Evolutionary conservation across 805 yeast genomes (phyloP), one percentile per base, ranked within the genome.

Genomic region (Lachancea quebecensis): DNA sequence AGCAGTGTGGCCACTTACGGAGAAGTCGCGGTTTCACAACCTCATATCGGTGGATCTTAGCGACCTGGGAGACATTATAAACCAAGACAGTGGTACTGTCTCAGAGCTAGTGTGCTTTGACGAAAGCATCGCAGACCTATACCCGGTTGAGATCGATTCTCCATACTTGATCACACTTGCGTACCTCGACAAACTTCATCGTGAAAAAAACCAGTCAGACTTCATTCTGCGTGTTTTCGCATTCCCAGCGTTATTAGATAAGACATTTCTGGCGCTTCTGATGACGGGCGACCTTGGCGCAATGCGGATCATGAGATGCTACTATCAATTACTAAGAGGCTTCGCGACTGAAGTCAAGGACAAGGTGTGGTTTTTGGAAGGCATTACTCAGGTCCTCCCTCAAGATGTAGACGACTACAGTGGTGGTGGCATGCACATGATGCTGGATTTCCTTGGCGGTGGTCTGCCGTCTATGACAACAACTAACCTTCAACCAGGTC

Each of bases 1-100:
- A 1, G 95, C 96, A 0, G 96, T 90, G n/a, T 88, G 96, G 89
- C 96, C 96, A 3, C 69, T 89, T 41, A 81, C 82, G 38, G 81
- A 79, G 38, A 71, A 74, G 11, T 82, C 88, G 2, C 65, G 84
- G 44, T 82, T 82, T 59, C 77, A 78, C 57, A 74, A 79, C 51
- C 73, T 83, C 51, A 82, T 86, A 35, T 82, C 91, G n/a, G 90
- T 87, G 10, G 97, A 89, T 58, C 69, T 91, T 46, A 85, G 95
- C 42, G 97, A 90, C 63, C 69, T 91, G 46, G 96, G 96, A 14
- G 93, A 86, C 56, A 62, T 66, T 21, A 60, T 65, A 2, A 64
- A 65, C 36, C 67, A 63, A 42, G 68, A 64, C 8, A 62, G 65
- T 52, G 61, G 68, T 12, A 62, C 68, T 4, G 54, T 67, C 21